Percentiles rank a stretch among this genome's conserved stretches.
phyloP scores from a whole-genome alignment of 805 yeast genomes.

The Saccharomycopsis fibuligera region DNA sequence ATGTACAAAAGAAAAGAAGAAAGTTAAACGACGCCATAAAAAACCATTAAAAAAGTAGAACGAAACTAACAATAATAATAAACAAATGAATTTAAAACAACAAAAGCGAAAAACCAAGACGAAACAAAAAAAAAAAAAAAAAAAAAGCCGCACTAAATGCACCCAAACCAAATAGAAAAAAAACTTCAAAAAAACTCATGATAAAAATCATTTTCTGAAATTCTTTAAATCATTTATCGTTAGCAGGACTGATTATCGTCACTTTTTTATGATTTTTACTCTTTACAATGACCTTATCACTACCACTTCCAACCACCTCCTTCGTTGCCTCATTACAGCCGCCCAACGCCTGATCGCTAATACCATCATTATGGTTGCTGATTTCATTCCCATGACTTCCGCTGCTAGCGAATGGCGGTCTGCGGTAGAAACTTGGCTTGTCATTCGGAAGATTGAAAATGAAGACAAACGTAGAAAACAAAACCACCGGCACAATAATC shows the following conservation, averaged over 20 bases:
- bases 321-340: too few relatives aligned
- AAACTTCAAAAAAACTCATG: too few relatives aligned
- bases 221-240: too few relatives aligned
- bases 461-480: slow-evolving; percentile 14
- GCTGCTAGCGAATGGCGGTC: neutral
- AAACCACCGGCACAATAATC: slow-evolving; percentile 18
- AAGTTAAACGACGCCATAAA: neutral
- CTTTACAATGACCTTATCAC: too few relatives aligned
- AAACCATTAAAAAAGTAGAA: neutral
- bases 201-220: too few relatives aligned
- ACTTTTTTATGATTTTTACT: too few relatives aligned
- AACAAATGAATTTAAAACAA: neutral
- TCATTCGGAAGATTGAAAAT: slow-evolving; percentile 2
- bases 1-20: too few relatives aligned
- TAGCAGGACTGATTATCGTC: too few relatives aligned
- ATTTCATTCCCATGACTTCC: slow-evolving; percentile 9
- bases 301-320: too few relatives aligned
- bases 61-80: too few relatives aligned
- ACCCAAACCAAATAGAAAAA: too few relatives aligned
- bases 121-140: neutral
- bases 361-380: slow-evolving; percentile 17
- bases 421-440: slow-evolving; percentile 4
- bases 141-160: too few relatives aligned
- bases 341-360: slow-evolving; percentile 1
- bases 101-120: neutral